These are phyloP conservation scores for Naganishia sp. DNA, from an alignment of 1,284 basidiomycete species.

Conservation along the genomic window DNA sequence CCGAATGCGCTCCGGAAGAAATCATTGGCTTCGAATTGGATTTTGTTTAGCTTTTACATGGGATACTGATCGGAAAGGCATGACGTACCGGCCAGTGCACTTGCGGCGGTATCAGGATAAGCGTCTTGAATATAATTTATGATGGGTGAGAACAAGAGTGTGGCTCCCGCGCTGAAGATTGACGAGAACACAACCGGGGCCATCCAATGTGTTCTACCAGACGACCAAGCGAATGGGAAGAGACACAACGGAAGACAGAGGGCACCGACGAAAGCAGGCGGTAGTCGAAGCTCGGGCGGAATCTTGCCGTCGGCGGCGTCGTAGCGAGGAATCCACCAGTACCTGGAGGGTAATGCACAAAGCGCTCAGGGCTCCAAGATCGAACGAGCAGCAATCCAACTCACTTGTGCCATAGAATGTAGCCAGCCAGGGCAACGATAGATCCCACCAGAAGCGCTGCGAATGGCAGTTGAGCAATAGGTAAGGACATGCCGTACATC, in stretches of 20 bases:
- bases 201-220: slow-evolving; percentile 44
- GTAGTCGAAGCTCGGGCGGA: slow-evolving; percentile 41
- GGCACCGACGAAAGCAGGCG: slow-evolving; percentile 38
- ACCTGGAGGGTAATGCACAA: background rate
- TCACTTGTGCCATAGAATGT: slow-evolving; percentile 40
- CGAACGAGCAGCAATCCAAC: slow-evolving; percentile 17
- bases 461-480: slow-evolving; percentile 40
- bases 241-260: slow-evolving; percentile 44
- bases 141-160: slow-evolving; percentile 35
- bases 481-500: slow-evolving; percentile 40
- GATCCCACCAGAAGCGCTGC: slow-evolving; percentile 41
- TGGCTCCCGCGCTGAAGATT: slow-evolving; percentile 39
- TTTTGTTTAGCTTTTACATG: slow-evolving; percentile 27
- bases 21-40: slow-evolving; percentile 33
- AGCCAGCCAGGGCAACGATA: slow-evolving; percentile 37
- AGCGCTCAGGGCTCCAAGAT: background rate
- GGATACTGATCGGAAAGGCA: background rate
- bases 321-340: slow-evolving; percentile 37
- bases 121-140: slow-evolving; percentile 31
- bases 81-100: slow-evolving; percentile 23
- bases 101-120: slow-evolving; percentile 30
- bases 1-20: slow-evolving; percentile 31
- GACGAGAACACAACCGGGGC: slow-evolving; percentile 39
- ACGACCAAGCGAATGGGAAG: slow-evolving; percentile 47
- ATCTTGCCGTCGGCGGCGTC: slow-evolving; percentile 32